phyloP scores from a whole-genome alignment of 441 rosid genomes.

The Pelargonium australe region DNA sequence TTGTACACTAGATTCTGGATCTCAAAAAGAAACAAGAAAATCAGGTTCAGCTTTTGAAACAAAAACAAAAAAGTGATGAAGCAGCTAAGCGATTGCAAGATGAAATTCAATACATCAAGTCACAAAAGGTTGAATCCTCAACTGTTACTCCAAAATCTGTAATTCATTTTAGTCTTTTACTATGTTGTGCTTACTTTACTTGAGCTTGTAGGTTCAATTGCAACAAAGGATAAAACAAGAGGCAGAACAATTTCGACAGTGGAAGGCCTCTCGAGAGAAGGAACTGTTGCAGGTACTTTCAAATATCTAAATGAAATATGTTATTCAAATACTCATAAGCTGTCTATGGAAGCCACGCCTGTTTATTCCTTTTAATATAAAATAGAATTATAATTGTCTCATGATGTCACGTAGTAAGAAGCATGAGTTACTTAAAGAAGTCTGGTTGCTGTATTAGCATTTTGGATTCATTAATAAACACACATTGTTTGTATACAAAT shows the following conservation, averaged over 20 bases:
- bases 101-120: slow-evolving; percentile 91
- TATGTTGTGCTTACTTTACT: not conserved
- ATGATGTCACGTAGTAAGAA: slow-evolving; percentile 12
- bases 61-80: slow-evolving; percentile 94
- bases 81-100: slow-evolving; percentile 87
- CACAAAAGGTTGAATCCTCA: slow-evolving; percentile 61
- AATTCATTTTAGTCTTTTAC: not conserved
- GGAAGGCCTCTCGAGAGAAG: slow-evolving; percentile 32
- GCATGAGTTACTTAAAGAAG: slow-evolving; percentile 2
- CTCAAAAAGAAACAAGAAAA: slow-evolving; percentile 95
- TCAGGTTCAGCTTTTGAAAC: slow-evolving; percentile 91
- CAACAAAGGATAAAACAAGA: slow-evolving; percentile 32
- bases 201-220: slow-evolving; percentile 24
- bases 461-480: not conserved
- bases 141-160: slow-evolving; percentile 7
- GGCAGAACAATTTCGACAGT: slow-evolving; percentile 29
- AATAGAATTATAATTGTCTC: not conserved
- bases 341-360: not conserved
- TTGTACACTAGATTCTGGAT: slow-evolving; percentile 55
- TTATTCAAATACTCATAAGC: not conserved
- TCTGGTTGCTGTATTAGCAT: not conserved
- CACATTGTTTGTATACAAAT: not conserved
- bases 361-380: not conserved
- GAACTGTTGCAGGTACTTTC: slow-evolving; percentile 27
- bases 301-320: not conserved